Evolutionary conservation across 768 basidiomycete species (phyloP), one percentile per base, ranked within the genome.

Genomic region (Royoungia palumana): DNA sequence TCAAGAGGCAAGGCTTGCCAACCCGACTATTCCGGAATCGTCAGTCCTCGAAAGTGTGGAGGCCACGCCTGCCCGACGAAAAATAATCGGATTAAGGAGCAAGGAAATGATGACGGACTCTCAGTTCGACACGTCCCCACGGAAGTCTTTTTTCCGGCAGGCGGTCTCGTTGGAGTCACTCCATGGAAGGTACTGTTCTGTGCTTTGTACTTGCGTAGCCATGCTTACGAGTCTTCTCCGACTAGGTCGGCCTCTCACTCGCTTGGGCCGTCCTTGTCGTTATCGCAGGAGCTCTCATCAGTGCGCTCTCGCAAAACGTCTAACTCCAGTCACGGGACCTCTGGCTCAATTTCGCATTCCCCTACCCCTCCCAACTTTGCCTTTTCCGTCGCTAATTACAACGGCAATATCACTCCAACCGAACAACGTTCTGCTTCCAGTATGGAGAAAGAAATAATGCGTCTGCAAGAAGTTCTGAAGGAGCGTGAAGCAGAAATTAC

Each of bases 221-320:
- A 17, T 50, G 14, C 54, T 65, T 43, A 65, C 21, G 0, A 12
- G 17, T 49, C 42, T 42, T 50, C 11, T 51, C 48, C 54, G 47
- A 44, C 37, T 58, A 90, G 89, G 80, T 92, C 91, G 82, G 82
- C 85, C 57, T 91, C 89, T 74, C 89, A 89, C 73, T 93, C 93
- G 70, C 83, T 85, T 75, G 91, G 89, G 79, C 84, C 94, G 72
- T 94, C 93, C 68, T 82, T 85, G 76, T 95, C 94, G 78, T 84
- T 95, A 60, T 94, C 94, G 75, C 94, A 97, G 93, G 93, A 91
- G 79, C 80, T 92, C 57, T 92, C 85, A 59, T 92, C 85, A 75
- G 88, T 73, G 72, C 86, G 85, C 64, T 89, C 83, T 74, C 88
- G 87, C 79, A 87, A 87, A 74, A 74, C 77, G 61, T 91, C 89